Base-by-base conservation (phyloP, 208 protist species). In the Crithidia bombi region DNA sequence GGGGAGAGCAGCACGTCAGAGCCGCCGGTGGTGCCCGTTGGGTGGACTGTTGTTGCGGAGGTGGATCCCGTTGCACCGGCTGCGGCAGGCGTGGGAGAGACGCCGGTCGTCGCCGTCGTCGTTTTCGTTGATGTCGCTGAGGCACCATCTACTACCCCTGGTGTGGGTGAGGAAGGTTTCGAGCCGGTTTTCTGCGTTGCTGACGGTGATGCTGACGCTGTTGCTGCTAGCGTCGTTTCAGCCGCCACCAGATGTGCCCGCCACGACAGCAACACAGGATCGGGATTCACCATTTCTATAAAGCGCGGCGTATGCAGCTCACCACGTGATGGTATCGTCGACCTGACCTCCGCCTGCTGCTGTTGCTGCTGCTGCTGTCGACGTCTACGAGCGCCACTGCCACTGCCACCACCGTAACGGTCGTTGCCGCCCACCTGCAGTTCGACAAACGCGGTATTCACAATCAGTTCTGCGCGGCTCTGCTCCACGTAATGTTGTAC, bases 301-400 rank as follows among this genome's bases (percentile, higher is more conserved):
- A 93, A 89, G 12, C 85, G 84, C 38, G 74, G 61, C 28, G 84
- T 85, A 1, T 55, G 69, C 38, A 89, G 67, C 78, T 93, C 87
- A 5, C 82, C 87, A 49, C 73, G 55, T 10, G 72, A 76, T 23
- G 80, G 77, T 23, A 80, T 75, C 11, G 57, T 3, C 21, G 69
- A 38, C 44, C n/a, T 47, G 1, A 14, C 25, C 7, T n/a, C n/a
- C 19, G 15, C 12, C 44, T 47, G 39, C 66, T 47, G 56, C 35
- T 46, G 43, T 43, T 15, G 50, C 25, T 23, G 43, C 28, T 17
- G 43, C 33, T 30, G 67, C 15, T 49, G 5, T 15, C 61, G 21
- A n/a, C 43, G 7, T 28, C 38, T n/a, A 14, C n/a, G 4, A 6
- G 5, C 12, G 3, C 41, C 19, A 25, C 41, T n/a, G 3, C 41